Conservation (phyloP, 75 land plant species). For the Adiantum capillusveneris region DNA sequence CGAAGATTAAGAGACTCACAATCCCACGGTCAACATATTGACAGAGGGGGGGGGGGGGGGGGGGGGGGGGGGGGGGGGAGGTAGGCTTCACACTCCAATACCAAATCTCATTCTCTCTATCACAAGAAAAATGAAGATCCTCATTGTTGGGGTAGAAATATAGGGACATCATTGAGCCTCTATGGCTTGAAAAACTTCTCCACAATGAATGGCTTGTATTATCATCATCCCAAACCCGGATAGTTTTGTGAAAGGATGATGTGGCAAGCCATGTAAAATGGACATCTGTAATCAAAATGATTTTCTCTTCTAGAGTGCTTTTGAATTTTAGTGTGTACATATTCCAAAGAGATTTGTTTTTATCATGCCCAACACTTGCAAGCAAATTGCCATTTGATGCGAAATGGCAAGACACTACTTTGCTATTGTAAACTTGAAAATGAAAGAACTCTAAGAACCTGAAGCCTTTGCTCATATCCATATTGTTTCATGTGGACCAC, state of each 20-base stretch:
- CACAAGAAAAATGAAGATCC: slow-evolving; percentile 78
- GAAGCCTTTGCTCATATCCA: slow-evolving; percentile 84
- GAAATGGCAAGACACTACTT: slow-evolving; percentile 82
- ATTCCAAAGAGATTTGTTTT: slow-evolving; percentile 80
- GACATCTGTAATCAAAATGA: slow-evolving; percentile 69
- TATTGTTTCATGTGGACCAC: slow-evolving; percentile 60
- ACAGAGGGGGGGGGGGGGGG: too few relatives aligned
- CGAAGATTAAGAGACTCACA: too few relatives aligned
- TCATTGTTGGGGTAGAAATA: slow-evolving; percentile 81
- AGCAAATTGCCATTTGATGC: slow-evolving; percentile 84
- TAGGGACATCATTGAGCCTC: slow-evolving; percentile 62
- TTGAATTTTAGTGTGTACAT: slow-evolving; percentile 54
- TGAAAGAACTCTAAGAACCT: slow-evolving; percentile 49
- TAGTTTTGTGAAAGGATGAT: slow-evolving; percentile 85
- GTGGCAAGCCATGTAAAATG: slow-evolving; percentile 85
- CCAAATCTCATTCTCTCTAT: slow-evolving; percentile 77
- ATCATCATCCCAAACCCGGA: slow-evolving; percentile 87
- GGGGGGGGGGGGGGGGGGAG: too few relatives aligned
- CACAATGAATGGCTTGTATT: slow-evolving; percentile 71
- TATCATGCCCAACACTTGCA: slow-evolving; percentile 88
- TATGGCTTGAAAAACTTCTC: slow-evolving; percentile 76
- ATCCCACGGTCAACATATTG: too few relatives aligned
- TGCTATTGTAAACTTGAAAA: slow-evolving; percentile 54
- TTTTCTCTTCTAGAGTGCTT: slow-evolving; percentile 77
- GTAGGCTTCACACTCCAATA: slow-evolving; percentile 91